Conservation (phyloP, 345 rosid genomes). For the Aurinia saxatilis region DNA sequence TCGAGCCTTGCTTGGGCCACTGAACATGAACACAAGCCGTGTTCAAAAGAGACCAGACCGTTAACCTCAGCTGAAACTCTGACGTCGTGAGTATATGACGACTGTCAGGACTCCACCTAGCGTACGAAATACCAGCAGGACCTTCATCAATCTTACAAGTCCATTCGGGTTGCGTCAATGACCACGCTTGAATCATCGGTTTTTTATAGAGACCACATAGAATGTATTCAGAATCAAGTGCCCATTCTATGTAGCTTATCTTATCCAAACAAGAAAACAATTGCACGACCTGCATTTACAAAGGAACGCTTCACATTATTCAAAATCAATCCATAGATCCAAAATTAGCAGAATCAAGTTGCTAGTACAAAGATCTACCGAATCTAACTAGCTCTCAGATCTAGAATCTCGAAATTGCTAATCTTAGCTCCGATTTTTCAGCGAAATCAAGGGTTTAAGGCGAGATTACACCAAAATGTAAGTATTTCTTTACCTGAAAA, state of each 20-base stretch:
- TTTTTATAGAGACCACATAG: slow-evolving; percentile 86
- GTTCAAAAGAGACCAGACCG: slow-evolving; percentile 90
- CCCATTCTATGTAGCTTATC: slow-evolving; percentile 97
- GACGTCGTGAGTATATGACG: slow-evolving; percentile 93
- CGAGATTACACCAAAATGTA: not conserved
- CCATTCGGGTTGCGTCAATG: slow-evolving; percentile 88
- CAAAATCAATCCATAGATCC: not conserved
- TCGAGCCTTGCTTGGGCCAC: slow-evolving; percentile 92
- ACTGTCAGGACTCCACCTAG: slow-evolving; percentile 98
- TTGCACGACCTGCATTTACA: slow-evolving; percentile 75
- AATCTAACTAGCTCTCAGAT: slow-evolving; percentile 2
- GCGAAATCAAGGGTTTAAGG: slow-evolving; percentile 11
- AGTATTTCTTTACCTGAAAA: slow-evolving; percentile 46
- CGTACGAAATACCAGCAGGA: slow-evolving; percentile 90
- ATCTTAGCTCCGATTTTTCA: not conserved
- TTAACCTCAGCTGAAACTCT: slow-evolving; percentile 78
- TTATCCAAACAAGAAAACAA: slow-evolving; percentile 96
- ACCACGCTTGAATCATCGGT: slow-evolving; percentile 97
- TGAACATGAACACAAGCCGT: slow-evolving; percentile 96
- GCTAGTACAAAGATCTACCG: slow-evolving; percentile 2
- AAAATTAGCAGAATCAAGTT: not conserved
- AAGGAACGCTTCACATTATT: not conserved
- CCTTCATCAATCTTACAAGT: slow-evolving; percentile 98
- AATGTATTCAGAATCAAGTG: slow-evolving; percentile 86
- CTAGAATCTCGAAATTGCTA: slow-evolving; percentile 1